A percentile compares a stretch with the other conserved stretches of the same genome.
Conservation (phyloP, 345 rosid species). For the Stellera chamaejasme region DNA sequence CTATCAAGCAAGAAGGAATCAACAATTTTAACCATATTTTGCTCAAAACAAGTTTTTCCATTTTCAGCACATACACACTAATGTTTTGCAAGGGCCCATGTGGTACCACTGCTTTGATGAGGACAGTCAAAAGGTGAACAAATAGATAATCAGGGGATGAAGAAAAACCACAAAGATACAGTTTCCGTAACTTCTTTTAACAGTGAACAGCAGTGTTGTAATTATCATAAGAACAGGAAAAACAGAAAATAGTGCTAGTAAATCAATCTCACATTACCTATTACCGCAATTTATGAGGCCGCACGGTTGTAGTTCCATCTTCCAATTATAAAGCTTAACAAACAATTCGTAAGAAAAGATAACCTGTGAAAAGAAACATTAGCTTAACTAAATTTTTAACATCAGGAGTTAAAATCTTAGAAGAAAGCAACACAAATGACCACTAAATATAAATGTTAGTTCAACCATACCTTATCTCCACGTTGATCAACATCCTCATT, state of each 20-base stretch:
- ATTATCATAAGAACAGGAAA: background rate
- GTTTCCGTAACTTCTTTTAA: slow-evolving; percentile 5
- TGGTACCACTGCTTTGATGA: no score
- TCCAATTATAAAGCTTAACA: slow-evolving; percentile 62
- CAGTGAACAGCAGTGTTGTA: background rate
- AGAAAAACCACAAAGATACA: background rate
- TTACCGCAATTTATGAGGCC: slow-evolving; percentile 91
- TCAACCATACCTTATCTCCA: slow-evolving; percentile 47
- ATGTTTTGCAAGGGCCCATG: no score
- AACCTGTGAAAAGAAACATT: slow-evolving; percentile 41
- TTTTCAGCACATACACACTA: no score
- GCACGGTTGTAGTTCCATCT: slow-evolving; percentile 66
- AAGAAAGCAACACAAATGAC: background rate
- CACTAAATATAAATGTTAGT: background rate
- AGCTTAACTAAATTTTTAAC: slow-evolving; percentile 8
- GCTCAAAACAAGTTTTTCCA: no score
- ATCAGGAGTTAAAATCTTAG: slow-evolving; percentile 3
- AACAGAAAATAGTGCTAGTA: no score
- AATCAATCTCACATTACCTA: slow-evolving; percentile 39
- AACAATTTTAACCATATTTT: no score
- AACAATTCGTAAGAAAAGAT: slow-evolving; percentile 74
- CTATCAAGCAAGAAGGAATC: no score
- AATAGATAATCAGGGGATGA: slow-evolving; percentile 6
- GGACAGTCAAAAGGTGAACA: no score
- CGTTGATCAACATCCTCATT: slow-evolving; percentile 44